Conservation (phyloP, 2,329 filamentous ascomycete genomes). For the Apiospora hydei region DNA sequence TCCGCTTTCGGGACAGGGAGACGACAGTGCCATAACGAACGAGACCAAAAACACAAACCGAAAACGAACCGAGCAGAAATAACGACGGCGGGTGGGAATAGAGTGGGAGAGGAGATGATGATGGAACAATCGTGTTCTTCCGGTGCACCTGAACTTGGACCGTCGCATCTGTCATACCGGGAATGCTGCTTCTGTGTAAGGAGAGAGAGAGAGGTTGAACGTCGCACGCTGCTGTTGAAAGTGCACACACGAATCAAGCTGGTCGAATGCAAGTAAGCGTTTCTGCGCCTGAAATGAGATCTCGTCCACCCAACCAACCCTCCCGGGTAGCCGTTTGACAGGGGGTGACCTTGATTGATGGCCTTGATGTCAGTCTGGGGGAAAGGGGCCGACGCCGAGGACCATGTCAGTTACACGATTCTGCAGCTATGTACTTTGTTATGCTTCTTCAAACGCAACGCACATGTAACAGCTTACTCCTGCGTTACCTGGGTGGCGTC, state of each 20-base stretch:
- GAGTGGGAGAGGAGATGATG: not conserved
- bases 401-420: not conserved
- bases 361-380: not conserved
- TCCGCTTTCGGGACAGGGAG: not conserved
- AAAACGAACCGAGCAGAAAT: not conserved
- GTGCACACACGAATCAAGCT: constrained; percentile 6
- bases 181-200: not conserved
- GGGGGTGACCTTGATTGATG: not conserved
- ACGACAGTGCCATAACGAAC: not conserved
- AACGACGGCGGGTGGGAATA: not conserved
- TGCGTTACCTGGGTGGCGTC: not conserved
- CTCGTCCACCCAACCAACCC: constrained; percentile 9
- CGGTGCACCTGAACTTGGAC: not conserved
- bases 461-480: not conserved
- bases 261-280: constrained; percentile 8
- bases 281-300: constrained; percentile 7
- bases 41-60: not conserved
- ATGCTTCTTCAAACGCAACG: not conserved
- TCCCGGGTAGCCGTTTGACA: not conserved
- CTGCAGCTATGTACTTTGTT: constrained; percentile 14
- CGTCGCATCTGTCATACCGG: constrained; percentile 5
- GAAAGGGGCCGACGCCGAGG: constrained; percentile 5
- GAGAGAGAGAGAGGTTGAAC: not conserved
- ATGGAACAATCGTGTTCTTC: not conserved
- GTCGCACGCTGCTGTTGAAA: not conserved